Conservation (phyloP, 441 rosid genomes). For the Geranium incanum region DNA sequence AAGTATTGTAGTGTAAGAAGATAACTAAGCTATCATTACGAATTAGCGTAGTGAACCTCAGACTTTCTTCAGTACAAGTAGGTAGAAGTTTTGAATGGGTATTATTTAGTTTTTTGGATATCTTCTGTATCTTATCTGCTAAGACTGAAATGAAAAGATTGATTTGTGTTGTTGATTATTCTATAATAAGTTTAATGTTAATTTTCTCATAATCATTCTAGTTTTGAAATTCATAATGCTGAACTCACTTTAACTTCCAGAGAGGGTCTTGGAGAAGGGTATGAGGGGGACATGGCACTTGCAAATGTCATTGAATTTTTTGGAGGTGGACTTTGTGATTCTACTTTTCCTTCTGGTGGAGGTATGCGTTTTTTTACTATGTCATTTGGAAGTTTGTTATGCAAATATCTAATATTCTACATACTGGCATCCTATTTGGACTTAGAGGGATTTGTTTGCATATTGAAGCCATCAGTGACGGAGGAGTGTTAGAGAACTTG, state of each 20-base stretch:
- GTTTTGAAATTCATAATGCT: conserved; percentile 3
- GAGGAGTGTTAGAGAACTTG: not conserved
- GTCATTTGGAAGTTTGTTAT: not conserved
- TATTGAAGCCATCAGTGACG: not conserved
- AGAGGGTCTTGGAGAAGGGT: conserved; percentile 14
- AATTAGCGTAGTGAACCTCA: not conserved
- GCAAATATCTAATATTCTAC: not conserved
- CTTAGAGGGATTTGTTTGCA: conserved; percentile 2
- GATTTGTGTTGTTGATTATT: conserved; percentile 6
- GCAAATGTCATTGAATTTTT: conserved; percentile 16
- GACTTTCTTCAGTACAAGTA: not conserved
- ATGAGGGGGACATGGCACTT: conserved; percentile 14
- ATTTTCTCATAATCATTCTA: conserved; percentile 1
- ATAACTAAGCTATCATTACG: too few species aligned
- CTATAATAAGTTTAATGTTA: not conserved
- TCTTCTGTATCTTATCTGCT: conserved; percentile 9
- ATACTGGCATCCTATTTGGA: not conserved
- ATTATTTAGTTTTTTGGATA: not conserved
- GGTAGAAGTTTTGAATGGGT: conserved; percentile 5
- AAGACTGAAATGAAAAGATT: not conserved
- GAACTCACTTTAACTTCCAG: conserved; percentile 5
- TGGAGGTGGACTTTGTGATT: conserved; percentile 14
- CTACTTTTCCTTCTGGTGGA: conserved; percentile 6
- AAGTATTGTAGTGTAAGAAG: not conserved
- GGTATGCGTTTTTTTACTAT: not conserved